Evolutionary conservation across 2,329 filamentous ascomycete genomes (phyloP), one percentile per base, ranked within the genome.

Genomic region (Botrytis elliptica): DNA sequence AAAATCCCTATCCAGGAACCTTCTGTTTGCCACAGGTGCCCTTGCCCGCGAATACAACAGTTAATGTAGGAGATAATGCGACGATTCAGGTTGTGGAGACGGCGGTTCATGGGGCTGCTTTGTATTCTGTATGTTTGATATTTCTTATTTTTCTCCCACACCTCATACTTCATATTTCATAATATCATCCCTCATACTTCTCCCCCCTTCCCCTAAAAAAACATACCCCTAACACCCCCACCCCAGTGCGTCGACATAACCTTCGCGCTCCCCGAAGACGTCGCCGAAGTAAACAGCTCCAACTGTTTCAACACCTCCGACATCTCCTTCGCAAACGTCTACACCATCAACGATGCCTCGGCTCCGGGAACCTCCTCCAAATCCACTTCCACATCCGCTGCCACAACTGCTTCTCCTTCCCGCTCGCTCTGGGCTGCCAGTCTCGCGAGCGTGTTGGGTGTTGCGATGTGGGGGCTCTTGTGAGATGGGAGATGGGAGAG

Each of bases 221-320:
- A 59, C 65, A 77, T 69, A 25, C 22, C 9, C 8, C 71, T 57
- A 67, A 36, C 29, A 29, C 44, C 5, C 29, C 12, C 52, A 52
- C 69, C n/a, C 52, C 52, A 97, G 94, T 98, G 96, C 81, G 95
- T 97, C 78, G 95, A 98, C 81, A 97, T 98, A 79, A 95, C 92
- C 65, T 97, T 98, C 79, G 93, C 91, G 66, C 92, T 94, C 1
- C 92, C 93, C 38, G 85, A 89, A 79, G 92, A 97, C 81, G 90
- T 97, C 68, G 85, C 85, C 91, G 73, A 91, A 77, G 93, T 98
- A 77, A 97, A 92, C 81, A 85, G 87, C 74, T 87, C 89, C 22
- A 98, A 97, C 84, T 98, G 95, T 86, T 94, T 92, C 86, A 98
- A 98, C 85, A 93, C 75, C 63, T 74, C 76, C 33, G 77, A 79